A percentile compares a stretch with the other conserved stretches of the same genome.
Conservation (phyloP, 129 eudicot genomes). For the Calendula officinalis region DNA sequence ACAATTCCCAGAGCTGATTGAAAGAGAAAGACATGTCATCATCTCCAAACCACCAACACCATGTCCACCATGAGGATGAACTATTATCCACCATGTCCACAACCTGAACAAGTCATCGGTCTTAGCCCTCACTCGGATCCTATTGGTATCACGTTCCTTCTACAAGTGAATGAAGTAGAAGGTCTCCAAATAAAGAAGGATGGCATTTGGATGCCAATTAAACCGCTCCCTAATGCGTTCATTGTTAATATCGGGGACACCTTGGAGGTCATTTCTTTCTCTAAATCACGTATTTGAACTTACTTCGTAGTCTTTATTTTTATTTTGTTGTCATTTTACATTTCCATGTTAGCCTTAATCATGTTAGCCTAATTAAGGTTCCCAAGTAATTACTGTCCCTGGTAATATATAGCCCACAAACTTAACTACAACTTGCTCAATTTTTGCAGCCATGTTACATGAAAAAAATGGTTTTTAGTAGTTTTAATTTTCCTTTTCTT, state of each 20-base stretch:
- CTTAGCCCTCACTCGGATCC: slow-evolving; percentile 6
- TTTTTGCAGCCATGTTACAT: no score
- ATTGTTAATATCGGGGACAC: slow-evolving; percentile 2
- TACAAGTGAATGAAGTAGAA: slow-evolving; percentile 1
- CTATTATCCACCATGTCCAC: slow-evolving; percentile 9
- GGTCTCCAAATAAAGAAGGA: slow-evolving; percentile 10
- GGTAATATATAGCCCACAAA: no score
- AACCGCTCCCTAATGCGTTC: slow-evolving; percentile 4
- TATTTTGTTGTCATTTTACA: not conserved
- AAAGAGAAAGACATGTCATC: no score
- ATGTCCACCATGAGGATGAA: no score
- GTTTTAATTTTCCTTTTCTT: no score
- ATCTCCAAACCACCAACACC: no score
- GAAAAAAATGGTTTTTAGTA: no score
- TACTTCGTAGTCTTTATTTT: not conserved
- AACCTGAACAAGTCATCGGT: slow-evolving; percentile 15
- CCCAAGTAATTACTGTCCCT: no score
- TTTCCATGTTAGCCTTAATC: no score
- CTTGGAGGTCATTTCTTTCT: not conserved
- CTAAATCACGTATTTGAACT: not conserved
- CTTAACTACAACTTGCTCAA: no score
- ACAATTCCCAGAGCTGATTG: no score
- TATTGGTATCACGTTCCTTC: slow-evolving; percentile 1
- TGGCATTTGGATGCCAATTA: slow-evolving; percentile 7
- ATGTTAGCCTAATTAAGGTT: no score